phyloP scores from a whole-genome alignment of 805 yeast species.

The Saccharomyces mikatae region DNA sequence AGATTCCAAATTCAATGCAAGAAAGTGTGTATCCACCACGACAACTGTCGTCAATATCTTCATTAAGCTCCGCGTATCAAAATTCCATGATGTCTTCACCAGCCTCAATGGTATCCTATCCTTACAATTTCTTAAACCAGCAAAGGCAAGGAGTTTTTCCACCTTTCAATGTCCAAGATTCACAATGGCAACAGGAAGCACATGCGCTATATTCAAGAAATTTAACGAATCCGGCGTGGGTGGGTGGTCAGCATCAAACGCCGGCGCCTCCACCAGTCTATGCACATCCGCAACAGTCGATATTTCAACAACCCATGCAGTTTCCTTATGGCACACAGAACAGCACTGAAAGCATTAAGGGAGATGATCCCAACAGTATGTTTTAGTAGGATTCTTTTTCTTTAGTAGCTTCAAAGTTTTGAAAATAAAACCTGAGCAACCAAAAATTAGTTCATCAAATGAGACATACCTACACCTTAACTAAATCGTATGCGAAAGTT shows the following conservation, averaged over 20 bases:
- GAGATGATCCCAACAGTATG: not conserved
- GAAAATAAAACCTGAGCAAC: too few relatives aligned
- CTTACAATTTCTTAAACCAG: not conserved
- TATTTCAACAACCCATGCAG: conserved; percentile 1
- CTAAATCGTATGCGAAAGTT: not conserved
- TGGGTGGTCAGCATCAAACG: not conserved
- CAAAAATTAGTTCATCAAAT: too few relatives aligned
- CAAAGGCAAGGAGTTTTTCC: not conserved
- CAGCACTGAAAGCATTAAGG: not conserved
- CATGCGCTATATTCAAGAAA: not conserved
- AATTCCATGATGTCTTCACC: not conserved
- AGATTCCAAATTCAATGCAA: not conserved
- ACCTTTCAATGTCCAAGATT: not conserved
- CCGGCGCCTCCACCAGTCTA: not conserved
- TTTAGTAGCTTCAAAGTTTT: not conserved
- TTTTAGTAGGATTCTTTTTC: not conserved
- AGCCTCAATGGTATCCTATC: not conserved
- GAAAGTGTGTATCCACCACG: not conserved
- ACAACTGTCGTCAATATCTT: not conserved
- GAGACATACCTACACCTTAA: too few relatives aligned
- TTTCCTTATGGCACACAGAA: conserved; percentile 1
- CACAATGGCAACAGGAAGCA: not conserved
- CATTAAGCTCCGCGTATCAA: not conserved
- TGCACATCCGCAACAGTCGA: not conserved
- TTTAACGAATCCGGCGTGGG: not conserved